These are phyloP conservation scores for Stagonosporopsis cucurbitacearum DNA, from an alignment of 2,329 filamentous ascomycete genomes.

Conservation along the genomic window DNA sequence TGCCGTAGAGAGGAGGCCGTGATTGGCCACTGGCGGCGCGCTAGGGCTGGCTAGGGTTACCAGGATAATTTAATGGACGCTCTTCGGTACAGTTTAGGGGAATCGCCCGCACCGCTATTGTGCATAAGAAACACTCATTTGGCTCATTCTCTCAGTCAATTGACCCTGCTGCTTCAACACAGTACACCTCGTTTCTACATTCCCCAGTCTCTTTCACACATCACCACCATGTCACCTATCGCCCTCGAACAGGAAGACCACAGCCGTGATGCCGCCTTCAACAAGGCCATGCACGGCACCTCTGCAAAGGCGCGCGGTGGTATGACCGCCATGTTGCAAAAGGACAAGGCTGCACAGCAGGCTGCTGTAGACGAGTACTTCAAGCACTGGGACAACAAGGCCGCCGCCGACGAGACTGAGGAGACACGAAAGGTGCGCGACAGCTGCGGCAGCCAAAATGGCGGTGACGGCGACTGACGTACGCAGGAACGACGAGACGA, in stretches of 20 bases:
- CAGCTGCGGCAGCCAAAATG: conserved; percentile 1
- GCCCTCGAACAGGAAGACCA: conserved; percentile 83
- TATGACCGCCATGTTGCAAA: conserved; percentile 82
- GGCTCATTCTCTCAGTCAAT: conserved; percentile 26
- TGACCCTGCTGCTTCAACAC: conserved; percentile 24
- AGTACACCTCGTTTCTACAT: conserved; percentile 12
- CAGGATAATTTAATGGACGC: conserved; percentile 13
- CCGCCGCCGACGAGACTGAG: conserved; percentile 78
- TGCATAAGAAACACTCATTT: conserved; percentile 25
- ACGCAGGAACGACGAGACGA: conserved; percentile 78
- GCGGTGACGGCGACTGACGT: conserved; percentile 25
- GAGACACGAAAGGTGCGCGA: conserved; percentile 74
- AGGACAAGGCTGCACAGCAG: conserved; percentile 79
- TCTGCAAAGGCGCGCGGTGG: conserved; percentile 74
- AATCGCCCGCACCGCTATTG: conserved; percentile 41
- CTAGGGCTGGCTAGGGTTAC: conserved; percentile 1
- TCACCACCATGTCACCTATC: conserved; percentile 58
- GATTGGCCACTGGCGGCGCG: not conserved
- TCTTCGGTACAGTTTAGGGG: conserved; percentile 18
- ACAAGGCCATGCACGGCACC: conserved; percentile 82
- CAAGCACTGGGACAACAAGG: conserved; percentile 94
- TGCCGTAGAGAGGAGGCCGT: conserved; percentile 8
- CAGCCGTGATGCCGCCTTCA: conserved; percentile 85
- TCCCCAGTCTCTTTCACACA: conserved; percentile 3
- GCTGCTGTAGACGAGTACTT: conserved; percentile 90